A percentile compares a stretch with the other conserved stretches of the same genome.
Evolutionary conservation across 371 early-diverging fungal genomes (phyloP).

Genomic region (Funneliformis caledonium): DNA sequence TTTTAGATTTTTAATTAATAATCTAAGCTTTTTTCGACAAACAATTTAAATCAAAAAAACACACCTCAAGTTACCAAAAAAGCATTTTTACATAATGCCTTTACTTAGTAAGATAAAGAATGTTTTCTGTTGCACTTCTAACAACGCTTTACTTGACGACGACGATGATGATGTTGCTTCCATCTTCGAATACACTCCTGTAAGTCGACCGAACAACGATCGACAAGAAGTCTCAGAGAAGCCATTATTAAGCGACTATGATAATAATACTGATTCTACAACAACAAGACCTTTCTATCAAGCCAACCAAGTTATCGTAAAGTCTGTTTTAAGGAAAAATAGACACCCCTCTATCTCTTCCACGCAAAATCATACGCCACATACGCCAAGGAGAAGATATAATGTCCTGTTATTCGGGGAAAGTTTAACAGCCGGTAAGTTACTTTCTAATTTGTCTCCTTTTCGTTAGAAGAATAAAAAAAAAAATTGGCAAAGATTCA

Average conservation of each 20-base stretch:
- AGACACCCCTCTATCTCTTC: constrained; percentile 1
- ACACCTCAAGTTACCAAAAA: background rate
- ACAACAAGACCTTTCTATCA: background rate
- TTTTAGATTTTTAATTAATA: constrained; percentile 5
- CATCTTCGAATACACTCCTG: background rate
- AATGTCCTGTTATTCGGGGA: constrained; percentile 36
- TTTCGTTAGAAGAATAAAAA: background rate
- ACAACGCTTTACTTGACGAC: constrained; percentile 32
- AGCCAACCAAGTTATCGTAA: constrained; percentile 20
- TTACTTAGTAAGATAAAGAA: constrained; percentile 28
- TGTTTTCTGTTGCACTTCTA: constrained; percentile 8
- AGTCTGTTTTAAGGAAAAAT: constrained; percentile 22
- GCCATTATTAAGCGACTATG: constrained; percentile 20
- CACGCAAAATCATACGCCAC: background rate
- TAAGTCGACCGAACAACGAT: background rate
- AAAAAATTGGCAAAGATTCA: background rate
- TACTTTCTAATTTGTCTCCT: too few species aligned
- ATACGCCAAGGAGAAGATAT: constrained; percentile 28
- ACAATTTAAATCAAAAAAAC: constrained; percentile 11
- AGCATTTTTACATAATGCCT: background rate
- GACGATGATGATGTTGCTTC: constrained; percentile 35
- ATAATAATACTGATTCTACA: background rate
- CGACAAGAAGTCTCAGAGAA: constrained; percentile 33
- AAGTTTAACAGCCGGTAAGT: constrained; percentile 38
- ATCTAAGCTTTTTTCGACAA: background rate